phyloP scores from a whole-genome alignment of 352 stramenopile species.

The Phytophthora palmivora region DNA sequence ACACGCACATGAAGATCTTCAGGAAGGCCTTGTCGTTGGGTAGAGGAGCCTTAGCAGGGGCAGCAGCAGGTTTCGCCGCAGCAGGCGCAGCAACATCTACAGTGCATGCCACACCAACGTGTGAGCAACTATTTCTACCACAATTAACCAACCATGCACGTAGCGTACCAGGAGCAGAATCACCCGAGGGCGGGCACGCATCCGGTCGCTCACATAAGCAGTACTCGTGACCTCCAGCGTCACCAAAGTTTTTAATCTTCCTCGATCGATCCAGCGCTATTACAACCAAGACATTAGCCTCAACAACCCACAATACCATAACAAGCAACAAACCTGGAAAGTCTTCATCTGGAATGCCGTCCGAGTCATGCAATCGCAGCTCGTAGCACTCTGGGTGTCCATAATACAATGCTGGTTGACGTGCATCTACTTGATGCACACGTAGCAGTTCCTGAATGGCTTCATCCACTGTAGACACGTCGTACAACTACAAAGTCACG shows the following conservation, averaged over 20 bases:
- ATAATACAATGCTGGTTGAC: constrained; percentile 81
- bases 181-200: constrained; percentile 76
- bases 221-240: constrained; percentile 87
- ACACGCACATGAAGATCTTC: constrained; percentile 88
- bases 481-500: constrained; percentile 66
- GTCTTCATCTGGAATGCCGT: constrained; percentile 88
- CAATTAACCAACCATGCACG: background rate
- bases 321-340: constrained; percentile 63
- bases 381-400: constrained; percentile 90
- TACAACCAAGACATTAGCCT: constrained; percentile 13
- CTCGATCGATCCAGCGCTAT: constrained; percentile 81
- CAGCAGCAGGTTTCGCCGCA: constrained; percentile 34
- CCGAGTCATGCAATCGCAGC: constrained; percentile 81
- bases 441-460: constrained; percentile 86
- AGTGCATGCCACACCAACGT: constrained; percentile 9
- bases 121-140: background rate
- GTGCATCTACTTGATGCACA: constrained; percentile 68
- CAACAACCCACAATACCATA: background rate
- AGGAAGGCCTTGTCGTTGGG: constrained; percentile 83
- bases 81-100: constrained; percentile 39
- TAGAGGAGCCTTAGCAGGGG: constrained; percentile 50
- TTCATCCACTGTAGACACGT: constrained; percentile 88
- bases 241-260: constrained; percentile 93
- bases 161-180: constrained; percentile 49
- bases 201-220: constrained; percentile 88